Base-by-base conservation (phyloP, 352 stramenopile species). In the Pythium folliculosum region DNA sequence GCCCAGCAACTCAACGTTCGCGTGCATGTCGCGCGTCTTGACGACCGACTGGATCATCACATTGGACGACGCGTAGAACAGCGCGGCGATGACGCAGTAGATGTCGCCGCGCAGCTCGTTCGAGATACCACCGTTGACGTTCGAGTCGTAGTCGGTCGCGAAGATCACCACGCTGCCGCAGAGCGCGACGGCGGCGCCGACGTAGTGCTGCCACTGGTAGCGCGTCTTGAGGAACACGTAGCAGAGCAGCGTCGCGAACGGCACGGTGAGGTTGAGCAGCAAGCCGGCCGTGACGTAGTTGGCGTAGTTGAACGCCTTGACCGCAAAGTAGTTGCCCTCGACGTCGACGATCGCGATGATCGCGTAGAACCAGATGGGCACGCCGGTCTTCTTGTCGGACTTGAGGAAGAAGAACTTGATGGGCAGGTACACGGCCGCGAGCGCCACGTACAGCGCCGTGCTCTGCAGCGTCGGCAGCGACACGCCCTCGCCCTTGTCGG, bases 1-100 rank as follows among this genome's bases (percentile, higher is more conserved):
- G 25, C 77, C 78, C 21, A 91, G 67, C 27, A 77, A 51, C 30
- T 91, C 82, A 47, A 91, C 71, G 65, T 88, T 88, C 17, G 82
- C 73, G 65, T 80, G 58, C 13, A 89, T 69, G 63, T 79, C 74
- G 60, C 80, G 78, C 38, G 76, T 70, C 70, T 86, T 88, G 70
- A 89, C 80, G 38, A 87, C 78, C 14, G 75, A 84, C 65, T 91
- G 78, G 73, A 88, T 84, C 78, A 91, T 88, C 32, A 91, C 77
- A 65, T 89, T 89, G 45, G 82, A 88, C 61, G 80, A 79, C 6
- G 79, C 80, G 61, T 88, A 89, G 70, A 89, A 83, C 16, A 68
- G 73, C 1, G 82, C 78, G 40, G 82, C 82, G 53, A 84, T 78
- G 19, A 91, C 60, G n/a, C 75, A 74, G 72, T 84, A 86, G n/a